phyloP scores from a whole-genome alignment of 805 yeast genomes.

The Huiozyma sinensis region DNA sequence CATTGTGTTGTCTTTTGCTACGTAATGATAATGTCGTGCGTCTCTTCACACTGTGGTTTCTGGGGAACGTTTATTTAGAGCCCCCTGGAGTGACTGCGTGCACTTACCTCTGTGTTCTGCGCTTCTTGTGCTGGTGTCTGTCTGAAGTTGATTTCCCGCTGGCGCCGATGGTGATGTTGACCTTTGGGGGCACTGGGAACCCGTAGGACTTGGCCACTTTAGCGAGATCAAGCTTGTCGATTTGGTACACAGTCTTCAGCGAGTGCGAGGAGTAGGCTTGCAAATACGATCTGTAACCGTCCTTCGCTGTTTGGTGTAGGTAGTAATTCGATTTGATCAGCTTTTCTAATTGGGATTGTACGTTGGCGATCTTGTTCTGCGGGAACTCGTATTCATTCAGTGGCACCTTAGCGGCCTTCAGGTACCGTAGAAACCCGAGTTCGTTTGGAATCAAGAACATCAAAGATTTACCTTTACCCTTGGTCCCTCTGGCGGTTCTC shows the following conservation, averaged over 20 bases:
- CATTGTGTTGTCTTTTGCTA: no score
- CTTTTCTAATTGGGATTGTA: conserved; percentile 87
- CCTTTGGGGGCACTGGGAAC: conserved; percentile 91
- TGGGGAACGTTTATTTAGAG: no score
- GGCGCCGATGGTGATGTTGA: conserved; percentile 90
- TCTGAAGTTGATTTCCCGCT: conserved; percentile 52
- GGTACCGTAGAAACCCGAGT: conserved; percentile 85
- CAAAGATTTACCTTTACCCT: conserved; percentile 84
- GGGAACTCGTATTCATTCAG: conserved; percentile 97
- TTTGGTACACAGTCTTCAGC: conserved; percentile 89
- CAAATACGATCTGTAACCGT: conserved; percentile 91
- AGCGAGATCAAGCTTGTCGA: conserved; percentile 85
- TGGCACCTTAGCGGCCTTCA: conserved; percentile 95
- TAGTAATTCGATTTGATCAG: conserved; percentile 85
- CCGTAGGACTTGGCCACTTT: conserved; percentile 96
- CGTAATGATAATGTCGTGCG: no score
- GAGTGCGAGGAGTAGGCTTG: conserved; percentile 98
- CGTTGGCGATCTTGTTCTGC: conserved; percentile 84
- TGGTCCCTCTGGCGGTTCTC: conserved; percentile 91
- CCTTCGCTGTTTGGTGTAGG: conserved; percentile 92
- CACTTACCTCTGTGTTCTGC: background rate
- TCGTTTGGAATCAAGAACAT: conserved; percentile 94
- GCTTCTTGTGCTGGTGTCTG: conserved; percentile 12
- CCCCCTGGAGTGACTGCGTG: background rate
- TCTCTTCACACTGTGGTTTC: no score